These are phyloP conservation scores for Arthrocladium fulminans DNA, from an alignment of 2,329 filamentous ascomycete species.

Conservation along the genomic window DNA sequence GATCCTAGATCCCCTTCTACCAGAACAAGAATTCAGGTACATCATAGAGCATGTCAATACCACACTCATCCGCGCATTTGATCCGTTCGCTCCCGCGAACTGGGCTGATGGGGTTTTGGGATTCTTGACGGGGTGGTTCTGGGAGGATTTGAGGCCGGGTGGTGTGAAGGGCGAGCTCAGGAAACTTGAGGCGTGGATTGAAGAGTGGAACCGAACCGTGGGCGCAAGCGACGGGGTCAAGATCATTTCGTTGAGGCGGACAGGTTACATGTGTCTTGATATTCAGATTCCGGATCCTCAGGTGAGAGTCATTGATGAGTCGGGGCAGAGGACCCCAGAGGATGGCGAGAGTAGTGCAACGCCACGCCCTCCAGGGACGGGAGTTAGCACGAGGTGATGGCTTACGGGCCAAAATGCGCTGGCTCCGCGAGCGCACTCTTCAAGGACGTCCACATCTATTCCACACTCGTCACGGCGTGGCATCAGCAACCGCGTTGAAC, in stretches of 20 bases:
- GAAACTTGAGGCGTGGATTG: conserved; percentile 69
- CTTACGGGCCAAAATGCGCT: no score
- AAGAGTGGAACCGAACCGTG: conserved; percentile 69
- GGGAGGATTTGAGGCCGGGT: conserved; percentile 79
- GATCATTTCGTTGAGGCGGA: conserved; percentile 69
- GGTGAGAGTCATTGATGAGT: conserved; percentile 34
- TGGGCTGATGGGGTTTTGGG: conserved; percentile 72
- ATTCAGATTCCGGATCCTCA: conserved; percentile 45
- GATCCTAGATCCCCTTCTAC: conserved; percentile 77
- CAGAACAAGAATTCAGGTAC: conserved; percentile 75
- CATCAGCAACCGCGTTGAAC: no score
- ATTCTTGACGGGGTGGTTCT: conserved; percentile 81
- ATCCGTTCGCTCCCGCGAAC: conserved; percentile 67
- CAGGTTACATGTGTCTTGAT: conserved; percentile 68
- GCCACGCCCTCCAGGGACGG: not conserved
- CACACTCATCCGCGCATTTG: conserved; percentile 66
- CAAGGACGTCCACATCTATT: no score
- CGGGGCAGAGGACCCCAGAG: conserved; percentile 14
- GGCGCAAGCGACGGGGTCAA: conserved; percentile 56
- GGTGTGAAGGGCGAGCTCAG: conserved; percentile 60
- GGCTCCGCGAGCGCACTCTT: no score
- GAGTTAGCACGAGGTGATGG: not conserved
- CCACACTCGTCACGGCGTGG: no score
- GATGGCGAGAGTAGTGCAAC: conserved; percentile 2
- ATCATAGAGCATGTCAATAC: conserved; percentile 75